Percentiles rank a stretch among this genome's conserved stretches.
phyloP scores from a whole-genome alignment of 257 asterid species.

The Salvia hispanica region DNA sequence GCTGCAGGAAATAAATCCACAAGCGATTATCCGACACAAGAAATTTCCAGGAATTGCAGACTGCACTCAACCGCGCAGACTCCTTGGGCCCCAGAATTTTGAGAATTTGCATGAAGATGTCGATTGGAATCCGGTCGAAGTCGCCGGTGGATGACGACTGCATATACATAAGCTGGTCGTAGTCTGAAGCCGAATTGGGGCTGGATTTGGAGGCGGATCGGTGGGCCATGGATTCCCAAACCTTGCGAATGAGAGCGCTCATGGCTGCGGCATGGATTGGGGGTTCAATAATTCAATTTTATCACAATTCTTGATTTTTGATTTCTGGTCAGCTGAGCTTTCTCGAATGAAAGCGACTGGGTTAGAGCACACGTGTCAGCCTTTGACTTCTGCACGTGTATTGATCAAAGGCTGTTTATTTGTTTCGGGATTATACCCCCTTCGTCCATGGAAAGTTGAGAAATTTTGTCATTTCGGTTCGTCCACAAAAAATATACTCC shows the following conservation, averaged over 20 bases:
- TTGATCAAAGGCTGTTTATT: no score
- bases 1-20: conserved; percentile 90
- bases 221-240: conserved; percentile 58
- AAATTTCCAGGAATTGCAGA: conserved; percentile 78
- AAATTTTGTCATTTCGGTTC: no score
- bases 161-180: conserved; percentile 53
- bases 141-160: conserved; percentile 73
- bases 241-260: conserved; percentile 63
- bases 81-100: conserved; percentile 77
- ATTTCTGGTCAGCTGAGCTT: conserved; percentile 28
- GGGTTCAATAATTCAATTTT: neutral
- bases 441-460: no score
- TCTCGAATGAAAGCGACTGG: conserved; percentile 27
- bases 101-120: conserved; percentile 62
- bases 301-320: neutral
- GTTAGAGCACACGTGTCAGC: neutral
- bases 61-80: conserved; percentile 66
- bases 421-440: no score
- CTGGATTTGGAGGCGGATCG: conserved; percentile 38
- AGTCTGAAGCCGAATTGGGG: conserved; percentile 34
- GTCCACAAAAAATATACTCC: no score
- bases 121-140: conserved; percentile 80
- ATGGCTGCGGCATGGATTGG: conserved; percentile 30
- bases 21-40: conserved; percentile 76
- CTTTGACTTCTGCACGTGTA: conserved; percentile 31